Evolutionary conservation across 2,329 filamentous ascomycete genomes (phyloP), one percentile per base, ranked within the genome.

Genomic region (Tolypocladium album): DNA sequence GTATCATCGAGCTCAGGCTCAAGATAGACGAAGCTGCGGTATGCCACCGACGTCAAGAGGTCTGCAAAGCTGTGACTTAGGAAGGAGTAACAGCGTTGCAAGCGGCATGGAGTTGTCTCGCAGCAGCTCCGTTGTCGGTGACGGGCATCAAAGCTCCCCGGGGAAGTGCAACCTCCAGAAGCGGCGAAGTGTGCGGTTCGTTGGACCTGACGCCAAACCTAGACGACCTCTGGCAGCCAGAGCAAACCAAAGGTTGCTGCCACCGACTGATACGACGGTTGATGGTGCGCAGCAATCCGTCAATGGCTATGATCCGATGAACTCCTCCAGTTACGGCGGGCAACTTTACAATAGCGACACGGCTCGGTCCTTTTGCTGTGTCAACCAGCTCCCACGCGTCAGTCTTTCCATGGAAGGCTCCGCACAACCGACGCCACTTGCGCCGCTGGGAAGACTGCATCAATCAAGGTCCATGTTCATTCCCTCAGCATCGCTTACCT

Each of bases 121-220:
- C 15, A 61, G 57, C 20, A 61, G 57, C 50, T 52, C 57, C 31
- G 65, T 62, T 59, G 61, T 56, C 24, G 60, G 31, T 27, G 64
- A 62, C 42, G 65, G 64, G 3, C 67, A 67, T n/a, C 62, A 65
- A 20, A 63, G 61, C 17, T 57, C 61, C 22, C 52, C 58, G 13
- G 55, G 15, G 20, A n/a, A 55, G 27, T 57, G 60, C 11, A 63
- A 59, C 11, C 63, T 81, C 15, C 71, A 67, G 47, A 77, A 76
- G 9, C 77, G 79, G 60, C 79, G 81, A 59, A 87, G 84, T 64
- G 77, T 87, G 50, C 78, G 84, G 1, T 87, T 84, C 62, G 74
- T 79, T 2, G 73, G 71, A 1, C 71, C 71, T 2, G 67, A 66
- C 17, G 68, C 71, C 17, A 63, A 43, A 7, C 69, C 71, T 17